phyloP scores from a whole-genome alignment of 164 flowering plant species.

The Magnolia changhungtana region DNA sequence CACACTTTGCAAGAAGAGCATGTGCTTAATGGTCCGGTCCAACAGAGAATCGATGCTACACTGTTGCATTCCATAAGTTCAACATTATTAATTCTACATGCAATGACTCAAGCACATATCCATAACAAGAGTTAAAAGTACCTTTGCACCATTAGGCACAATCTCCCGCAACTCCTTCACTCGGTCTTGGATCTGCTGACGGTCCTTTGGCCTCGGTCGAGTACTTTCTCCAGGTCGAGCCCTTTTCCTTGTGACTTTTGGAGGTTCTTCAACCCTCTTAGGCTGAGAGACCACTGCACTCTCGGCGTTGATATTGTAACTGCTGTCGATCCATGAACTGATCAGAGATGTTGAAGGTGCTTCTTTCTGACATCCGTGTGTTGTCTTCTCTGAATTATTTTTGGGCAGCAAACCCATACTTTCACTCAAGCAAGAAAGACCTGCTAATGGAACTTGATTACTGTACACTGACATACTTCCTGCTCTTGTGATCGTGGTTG shows the following conservation, averaged over 20 bases:
- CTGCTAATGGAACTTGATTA: slow-evolving; percentile 25
- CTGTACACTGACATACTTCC: slow-evolving; percentile 27
- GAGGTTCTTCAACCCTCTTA: slow-evolving; percentile 42
- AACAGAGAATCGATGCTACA: slow-evolving; percentile 96
- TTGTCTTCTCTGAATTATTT: slow-evolving; percentile 14
- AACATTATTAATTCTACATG: not conserved
- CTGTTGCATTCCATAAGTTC: slow-evolving; percentile 40
- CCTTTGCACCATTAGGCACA: slow-evolving; percentile 96
- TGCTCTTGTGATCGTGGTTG: slow-evolving; percentile 36
- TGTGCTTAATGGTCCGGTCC: slow-evolving; percentile 94
- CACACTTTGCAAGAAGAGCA: slow-evolving; percentile 97
- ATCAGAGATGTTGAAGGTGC: slow-evolving; percentile 35
- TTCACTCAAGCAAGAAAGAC: slow-evolving; percentile 30
- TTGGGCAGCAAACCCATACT: slow-evolving; percentile 17
- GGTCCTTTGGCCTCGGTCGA: slow-evolving; percentile 97
- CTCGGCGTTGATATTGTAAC: slow-evolving; percentile 41
- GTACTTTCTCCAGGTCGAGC: slow-evolving; percentile 94
- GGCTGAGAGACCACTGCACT: slow-evolving; percentile 22
- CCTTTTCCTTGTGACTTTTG: slow-evolving; percentile 65
- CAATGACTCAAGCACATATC: slow-evolving; percentile 7
- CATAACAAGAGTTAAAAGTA: slow-evolving; percentile 14
- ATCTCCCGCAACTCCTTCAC: slow-evolving; percentile 90
- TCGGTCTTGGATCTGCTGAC: slow-evolving; percentile 99
- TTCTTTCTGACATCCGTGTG: slow-evolving; percentile 23
- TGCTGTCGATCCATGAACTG: slow-evolving; percentile 53